Evolutionary conservation across 805 yeast genomes (phyloP).

Genomic region (Metschnikowia kunwiensis): DNA sequence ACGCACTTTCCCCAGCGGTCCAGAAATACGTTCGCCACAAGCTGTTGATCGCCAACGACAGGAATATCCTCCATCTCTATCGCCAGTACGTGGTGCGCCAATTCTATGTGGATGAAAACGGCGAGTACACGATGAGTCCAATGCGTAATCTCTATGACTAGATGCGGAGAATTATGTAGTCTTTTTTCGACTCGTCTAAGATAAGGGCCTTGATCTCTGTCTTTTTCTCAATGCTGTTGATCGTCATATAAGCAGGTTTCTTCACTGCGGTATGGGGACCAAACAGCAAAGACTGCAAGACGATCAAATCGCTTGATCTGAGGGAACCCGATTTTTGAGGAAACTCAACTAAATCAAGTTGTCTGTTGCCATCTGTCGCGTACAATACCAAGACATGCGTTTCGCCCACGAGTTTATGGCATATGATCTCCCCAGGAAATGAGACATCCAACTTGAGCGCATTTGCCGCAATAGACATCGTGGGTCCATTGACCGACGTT

Average conservation of each 20-base stretch:
- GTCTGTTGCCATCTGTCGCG: not conserved
- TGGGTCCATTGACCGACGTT: slow-evolving; percentile 5
- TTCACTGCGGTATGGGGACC: slow-evolving; percentile 9
- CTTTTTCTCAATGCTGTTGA: slow-evolving; percentile 25
- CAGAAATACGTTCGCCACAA: slow-evolving; percentile 23
- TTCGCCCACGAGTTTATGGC: slow-evolving; percentile 10
- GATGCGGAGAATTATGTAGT: slow-evolving; percentile 41
- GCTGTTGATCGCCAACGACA: slow-evolving; percentile 28
- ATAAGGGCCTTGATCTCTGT: slow-evolving; percentile 33
- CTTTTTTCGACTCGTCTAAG: slow-evolving; percentile 38
- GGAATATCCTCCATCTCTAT: slow-evolving; percentile 27
- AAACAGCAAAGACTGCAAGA: slow-evolving; percentile 14
- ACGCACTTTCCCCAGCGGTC: slow-evolving; percentile 17
- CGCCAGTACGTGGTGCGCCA: slow-evolving; percentile 30
- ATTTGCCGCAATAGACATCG: not conserved
- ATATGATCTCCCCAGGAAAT: slow-evolving; percentile 5
- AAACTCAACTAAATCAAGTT: slow-evolving; percentile 6
- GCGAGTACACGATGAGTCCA: slow-evolving; percentile 23
- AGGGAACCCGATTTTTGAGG: not conserved
- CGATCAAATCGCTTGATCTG: slow-evolving; percentile 6
- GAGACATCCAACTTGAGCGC: not conserved
- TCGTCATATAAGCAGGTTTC: slow-evolving; percentile 31
- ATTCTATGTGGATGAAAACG: slow-evolving; percentile 24
- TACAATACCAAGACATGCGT: slow-evolving; percentile 10
- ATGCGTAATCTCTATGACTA: slow-evolving; percentile 28